phyloP scores from a whole-genome alignment of 352 stramenopile species.

The Pseudoperonospora humuli region DNA sequence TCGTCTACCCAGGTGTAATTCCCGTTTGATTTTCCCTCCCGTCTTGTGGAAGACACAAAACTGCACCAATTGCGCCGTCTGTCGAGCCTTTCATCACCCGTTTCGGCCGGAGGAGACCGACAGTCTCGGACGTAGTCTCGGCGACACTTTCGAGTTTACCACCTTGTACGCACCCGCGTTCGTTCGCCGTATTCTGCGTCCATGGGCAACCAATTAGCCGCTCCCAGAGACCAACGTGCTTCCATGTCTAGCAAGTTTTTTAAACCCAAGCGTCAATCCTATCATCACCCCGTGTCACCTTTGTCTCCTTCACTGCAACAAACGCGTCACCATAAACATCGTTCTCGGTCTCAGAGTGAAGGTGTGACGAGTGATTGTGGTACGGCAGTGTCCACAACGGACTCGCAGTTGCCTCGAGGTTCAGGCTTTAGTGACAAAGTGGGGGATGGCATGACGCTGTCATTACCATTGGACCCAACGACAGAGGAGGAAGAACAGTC shows the following conservation, averaged over 20 bases:
- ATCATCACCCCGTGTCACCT: slow-evolving; percentile 12
- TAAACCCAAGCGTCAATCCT: slow-evolving; percentile 11
- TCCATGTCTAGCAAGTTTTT: slow-evolving; percentile 9
- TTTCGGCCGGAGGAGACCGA: slow-evolving; percentile 14
- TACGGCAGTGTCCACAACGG: slow-evolving; percentile 17
- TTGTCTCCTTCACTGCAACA: slow-evolving; percentile 8
- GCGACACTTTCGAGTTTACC: slow-evolving; percentile 17
- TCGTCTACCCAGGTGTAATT: slow-evolving; percentile 19
- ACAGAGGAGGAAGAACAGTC: slow-evolving; percentile 21
- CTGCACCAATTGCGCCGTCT: slow-evolving; percentile 12
- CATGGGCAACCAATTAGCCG: slow-evolving; percentile 23
- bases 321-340: slow-evolving; percentile 9
- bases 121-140: slow-evolving; percentile 9
- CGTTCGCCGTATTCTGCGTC: too few relatives aligned
- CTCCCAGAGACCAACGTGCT: slow-evolving; percentile 4
- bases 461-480: slow-evolving; percentile 10
- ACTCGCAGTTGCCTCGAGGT: slow-evolving; percentile 19
- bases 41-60: slow-evolving; percentile 15
- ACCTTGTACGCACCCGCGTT: slow-evolving; percentile 5
- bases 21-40: slow-evolving; percentile 17
- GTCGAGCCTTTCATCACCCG: slow-evolving; percentile 19
- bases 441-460: not conserved
- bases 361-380: slow-evolving; percentile 29
- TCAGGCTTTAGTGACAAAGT: slow-evolving; percentile 15
- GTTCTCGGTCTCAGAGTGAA: slow-evolving; percentile 23